phyloP scores from a whole-genome alignment of 2,329 filamentous ascomycete genomes.

The Trichothecium roseum region DNA sequence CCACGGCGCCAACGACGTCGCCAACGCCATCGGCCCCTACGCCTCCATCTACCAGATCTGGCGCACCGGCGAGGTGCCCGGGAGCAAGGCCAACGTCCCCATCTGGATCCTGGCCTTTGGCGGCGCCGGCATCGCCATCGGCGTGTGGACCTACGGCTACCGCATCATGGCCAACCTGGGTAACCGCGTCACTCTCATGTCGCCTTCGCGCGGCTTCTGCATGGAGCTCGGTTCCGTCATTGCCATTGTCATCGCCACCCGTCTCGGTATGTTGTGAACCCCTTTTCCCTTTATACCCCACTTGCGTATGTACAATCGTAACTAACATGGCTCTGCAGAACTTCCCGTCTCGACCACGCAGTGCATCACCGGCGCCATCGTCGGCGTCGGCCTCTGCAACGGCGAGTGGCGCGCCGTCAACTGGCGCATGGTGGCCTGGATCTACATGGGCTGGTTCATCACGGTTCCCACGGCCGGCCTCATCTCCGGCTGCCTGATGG shows the following conservation, averaged over 20 bases:
- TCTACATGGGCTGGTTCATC: constrained; percentile 50
- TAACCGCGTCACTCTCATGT: constrained; percentile 53
- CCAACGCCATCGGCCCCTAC: constrained; percentile 52
- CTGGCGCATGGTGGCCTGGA: constrained; percentile 51
- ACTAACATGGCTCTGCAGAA: constrained; percentile 16
- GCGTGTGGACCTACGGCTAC: constrained; percentile 51
- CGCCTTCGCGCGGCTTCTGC: constrained; percentile 46
- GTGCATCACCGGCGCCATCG: constrained; percentile 52
- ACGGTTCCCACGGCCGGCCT: constrained; percentile 47
- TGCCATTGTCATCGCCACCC: constrained; percentile 54
- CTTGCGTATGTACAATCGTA: background rate
- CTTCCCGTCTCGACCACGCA: constrained; percentile 56
- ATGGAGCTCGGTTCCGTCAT: constrained; percentile 52
- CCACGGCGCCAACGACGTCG: constrained; percentile 57
- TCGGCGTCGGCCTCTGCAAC: constrained; percentile 52
- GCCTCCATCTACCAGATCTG: constrained; percentile 54
- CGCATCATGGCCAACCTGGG: constrained; percentile 55
- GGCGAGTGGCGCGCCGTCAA: constrained; percentile 49
- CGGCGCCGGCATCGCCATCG: constrained; percentile 39
- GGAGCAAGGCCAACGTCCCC: constrained; percentile 38
- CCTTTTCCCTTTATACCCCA: background rate
- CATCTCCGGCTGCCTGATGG: constrained; percentile 51
- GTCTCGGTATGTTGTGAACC: constrained; percentile 32
- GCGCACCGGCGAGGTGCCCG: constrained; percentile 32
- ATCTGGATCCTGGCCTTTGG: constrained; percentile 49